Base-by-base conservation (phyloP, 805 yeast species). In the Yamadazyma endophytica region DNA sequence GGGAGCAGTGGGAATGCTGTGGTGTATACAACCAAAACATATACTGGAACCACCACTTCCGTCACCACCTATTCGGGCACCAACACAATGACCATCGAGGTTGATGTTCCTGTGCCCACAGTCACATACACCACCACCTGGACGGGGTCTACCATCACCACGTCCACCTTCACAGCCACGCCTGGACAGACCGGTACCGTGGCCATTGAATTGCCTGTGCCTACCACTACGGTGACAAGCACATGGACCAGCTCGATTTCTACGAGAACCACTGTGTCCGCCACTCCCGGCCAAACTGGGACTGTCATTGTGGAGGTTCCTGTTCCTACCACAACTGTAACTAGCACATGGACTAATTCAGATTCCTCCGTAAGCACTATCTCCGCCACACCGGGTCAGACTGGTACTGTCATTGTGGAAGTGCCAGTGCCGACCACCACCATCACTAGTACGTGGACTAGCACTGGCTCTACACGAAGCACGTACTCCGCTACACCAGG, bases 11-110 rank as follows among this genome's bases (percentile, higher is more conserved):
- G 51, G 31, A 31, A 29, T 16, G 45, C 26, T 4, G 32, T 37
- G 9, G 14, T 32, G 9, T 20, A 42, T 5, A 46, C 46, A 3
- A 49, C 49, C 2, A 37, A 36, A 13, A 45, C 58, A 13, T 45
- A 45, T 39, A 38, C 50, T 15, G 54, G 48, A 8, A 12, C 50
- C 2, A 31, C 42, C 2, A 44, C 54, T 6, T 9, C 16, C 12
- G 36, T 43, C 8, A 49, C 53, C 2, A 53, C 58, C 8, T 26
- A 42, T 9, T 36, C 50, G 5, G 40, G 34, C 8, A 44, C 36
- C 8, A 26, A 35, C n/a, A 54, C 57, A 6, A 45, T 31, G 29
- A 51, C 55, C 3, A 50, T 49, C 16, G 45, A 39, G 13, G 52
- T 47, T n/a, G 37, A 37, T 14, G 49, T 43, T 9, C 56, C 56